Base-by-base conservation (phyloP, 345 rosid species). In the Boechera divaricarpa region DNA sequence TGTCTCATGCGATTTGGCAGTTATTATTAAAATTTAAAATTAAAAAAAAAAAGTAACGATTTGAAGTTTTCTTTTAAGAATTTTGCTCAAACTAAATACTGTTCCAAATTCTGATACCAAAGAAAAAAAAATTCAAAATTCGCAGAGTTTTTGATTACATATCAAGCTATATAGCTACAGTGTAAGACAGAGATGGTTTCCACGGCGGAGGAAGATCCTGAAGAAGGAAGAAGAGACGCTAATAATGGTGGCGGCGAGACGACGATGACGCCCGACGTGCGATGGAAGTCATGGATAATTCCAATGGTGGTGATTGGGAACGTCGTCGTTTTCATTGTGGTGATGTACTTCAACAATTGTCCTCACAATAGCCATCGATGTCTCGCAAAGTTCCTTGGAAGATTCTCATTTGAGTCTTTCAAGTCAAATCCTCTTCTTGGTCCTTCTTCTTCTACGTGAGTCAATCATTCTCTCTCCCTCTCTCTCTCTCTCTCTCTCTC, bases 381-480 rank as follows among this genome's bases (percentile, higher is more conserved):
- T 59, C 88, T 87, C 29, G 94, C 86, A 6, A 86, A 73, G 83
- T 85, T 91, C 70, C 89, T 95, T 0, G 90, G 94, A 31, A 85
- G 98, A 78, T 39, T 91, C 61, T 88, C 96, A 2, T 92, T 94
- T 73, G 84, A 92, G 85, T 94, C 98, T 32, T 80, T 87, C 68
- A 85, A 76, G 72, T 86, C 84, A 31, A 94, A 94, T 47, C 98
- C 94, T 74, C 87, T 92, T 29, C 87, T 94, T 28, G 98, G 98
- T n/a, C 98, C 98, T 5, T 94, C 98, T 70, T 86, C 96, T 63
- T 31, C 65, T 15, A 86, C 98, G 98, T 94, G 63, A 84, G 94
- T 81, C 59, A 5, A 44, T 55, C 54, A 18, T 7, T 31, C 32
- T 2, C 4, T 31, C 32, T 31, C 32, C n/a, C n/a, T n/a, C n/a